Evolutionary conservation across 2,329 filamentous ascomycete species (phyloP), one percentile per base, ranked within the genome.

Genomic region (Trichoderma koningiopsis): DNA sequence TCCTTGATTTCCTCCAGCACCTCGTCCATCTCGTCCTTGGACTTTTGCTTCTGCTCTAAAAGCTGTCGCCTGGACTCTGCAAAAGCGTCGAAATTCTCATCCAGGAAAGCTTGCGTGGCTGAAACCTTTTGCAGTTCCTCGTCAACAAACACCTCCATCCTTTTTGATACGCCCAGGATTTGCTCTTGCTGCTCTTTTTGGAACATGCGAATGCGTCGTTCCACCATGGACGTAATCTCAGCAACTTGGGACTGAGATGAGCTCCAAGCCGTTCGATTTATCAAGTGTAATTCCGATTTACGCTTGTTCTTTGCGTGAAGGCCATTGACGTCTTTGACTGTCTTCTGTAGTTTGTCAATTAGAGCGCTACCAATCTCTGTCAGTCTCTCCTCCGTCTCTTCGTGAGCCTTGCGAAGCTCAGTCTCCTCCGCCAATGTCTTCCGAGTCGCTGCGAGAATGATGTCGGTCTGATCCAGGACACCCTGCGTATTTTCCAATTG

Each of bases 1-100:
- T 88, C 89, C 77, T 94, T 94, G 78, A 98, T 97, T 77, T 97
- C 95, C 75, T 96, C 92, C 11, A 99, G 85, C 1, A 97, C 91
- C n/a, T 88, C 84, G 74, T 97, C 94, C 92, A 97, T 94, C 68
- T 94, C 91, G 59, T 94, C 89, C 75, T 91, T 92, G 3, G 93
- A 91, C 71, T 86, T 84, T 29, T 86, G 83, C 68, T 89, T 91
- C 75, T 92, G 89, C 53, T 87, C 83, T 31, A 91, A 85, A 19
- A 96, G 86, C 73, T 91, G 87, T 62, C 84, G 83, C 77, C 91
- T 89, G 0, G 91, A 92, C 22, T 85, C 83, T 49, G 88, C 85
- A 74, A 97, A 93, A 0, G 85, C 85, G 8, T 85, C 81, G 10
- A 91, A 84, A 75, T 94, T 92, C 57, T 89, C 85, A 65, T 91